phyloP scores from a whole-genome alignment of 1,139 yeast genomes.

The Zygosaccharomyces sapae region DNA sequence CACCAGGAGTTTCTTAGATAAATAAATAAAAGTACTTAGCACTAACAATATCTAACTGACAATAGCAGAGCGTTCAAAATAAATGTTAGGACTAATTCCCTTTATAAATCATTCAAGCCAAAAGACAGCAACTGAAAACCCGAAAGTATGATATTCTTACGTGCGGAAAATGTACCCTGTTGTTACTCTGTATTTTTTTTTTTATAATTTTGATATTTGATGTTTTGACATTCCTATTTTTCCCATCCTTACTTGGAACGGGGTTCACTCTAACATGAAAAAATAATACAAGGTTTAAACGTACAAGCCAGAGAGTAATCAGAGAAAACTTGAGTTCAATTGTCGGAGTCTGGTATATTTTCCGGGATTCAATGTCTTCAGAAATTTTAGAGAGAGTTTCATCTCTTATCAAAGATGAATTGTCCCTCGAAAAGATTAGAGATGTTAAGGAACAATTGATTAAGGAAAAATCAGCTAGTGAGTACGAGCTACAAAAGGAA shows the following conservation, averaged over 20 bases:
- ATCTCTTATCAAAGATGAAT: conserved; percentile 30
- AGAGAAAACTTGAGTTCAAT: neutral
- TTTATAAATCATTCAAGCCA: too few species aligned
- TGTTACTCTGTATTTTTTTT: too few species aligned
- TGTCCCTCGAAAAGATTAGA: conserved; percentile 29
- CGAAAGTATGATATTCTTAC: too few species aligned
- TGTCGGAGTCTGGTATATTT: neutral
- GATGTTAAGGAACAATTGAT: conserved; percentile 51
- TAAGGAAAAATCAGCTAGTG: conserved; percentile 69
- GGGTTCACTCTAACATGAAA: neutral
- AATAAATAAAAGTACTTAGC: neutral
- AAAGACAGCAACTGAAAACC: too few species aligned
- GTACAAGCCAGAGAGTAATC: neutral
- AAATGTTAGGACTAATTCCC: too few species aligned
- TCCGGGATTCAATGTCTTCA: conserved; percentile 10
- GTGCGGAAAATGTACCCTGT: too few species aligned
- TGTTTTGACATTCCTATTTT: neutral
- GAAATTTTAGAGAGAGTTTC: conserved; percentile 19
- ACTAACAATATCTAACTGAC: too few species aligned
- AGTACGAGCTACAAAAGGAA: conserved; percentile 61
- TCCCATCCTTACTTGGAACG: neutral
- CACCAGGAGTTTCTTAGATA: conserved; percentile 39
- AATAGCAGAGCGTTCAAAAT: too few species aligned
- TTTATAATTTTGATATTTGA: neutral
- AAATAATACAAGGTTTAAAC: neutral